These are phyloP conservation scores for Malania oleifera DNA, from an alignment of 164 flowering plant species.

Conservation along the genomic window DNA sequence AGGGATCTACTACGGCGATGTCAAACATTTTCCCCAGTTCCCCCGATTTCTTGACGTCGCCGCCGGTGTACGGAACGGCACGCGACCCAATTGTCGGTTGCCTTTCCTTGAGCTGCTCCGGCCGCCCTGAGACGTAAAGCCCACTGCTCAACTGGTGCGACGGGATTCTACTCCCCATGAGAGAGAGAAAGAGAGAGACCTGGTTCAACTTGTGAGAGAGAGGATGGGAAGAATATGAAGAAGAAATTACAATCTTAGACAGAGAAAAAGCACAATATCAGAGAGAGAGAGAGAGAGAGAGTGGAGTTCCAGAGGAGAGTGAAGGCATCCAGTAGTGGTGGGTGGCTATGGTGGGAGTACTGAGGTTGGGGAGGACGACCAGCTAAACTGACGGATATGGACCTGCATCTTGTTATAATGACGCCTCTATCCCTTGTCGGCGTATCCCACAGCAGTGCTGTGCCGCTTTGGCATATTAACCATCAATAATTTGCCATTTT, in stretches of 20 bases:
- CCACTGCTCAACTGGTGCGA: conserved; percentile 77
- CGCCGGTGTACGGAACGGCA: conserved; percentile 76
- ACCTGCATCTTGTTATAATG: conserved; percentile 11
- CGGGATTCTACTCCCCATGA: conserved; percentile 58
- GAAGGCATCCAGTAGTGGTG: neutral
- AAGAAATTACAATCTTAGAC: too few species aligned
- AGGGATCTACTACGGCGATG: conserved; percentile 32
- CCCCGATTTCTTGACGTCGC: conserved; percentile 73
- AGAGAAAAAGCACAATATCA: too few species aligned
- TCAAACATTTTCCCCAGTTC: conserved; percentile 97
- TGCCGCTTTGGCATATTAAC: too few species aligned
- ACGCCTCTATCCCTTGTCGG: conserved; percentile 16
- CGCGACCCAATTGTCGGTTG: conserved; percentile 57
- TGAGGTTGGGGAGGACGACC: neutral
- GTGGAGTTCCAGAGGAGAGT: conserved; percentile 4
- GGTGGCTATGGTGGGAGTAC: too few species aligned
- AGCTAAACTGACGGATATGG: conserved; percentile 16
- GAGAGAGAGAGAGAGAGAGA: conserved; percentile 5
- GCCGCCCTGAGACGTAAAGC: conserved; percentile 67
- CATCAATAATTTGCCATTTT: too few species aligned
- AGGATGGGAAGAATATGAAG: too few species aligned
- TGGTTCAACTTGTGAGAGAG: neutral
- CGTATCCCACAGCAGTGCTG: too few species aligned
- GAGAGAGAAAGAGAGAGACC: conserved; percentile 10
- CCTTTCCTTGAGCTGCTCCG: conserved; percentile 51